Evolutionary conservation across 192 early-diverging fungal genomes (phyloP).

Genomic region (Coemansia sp.): DNA sequence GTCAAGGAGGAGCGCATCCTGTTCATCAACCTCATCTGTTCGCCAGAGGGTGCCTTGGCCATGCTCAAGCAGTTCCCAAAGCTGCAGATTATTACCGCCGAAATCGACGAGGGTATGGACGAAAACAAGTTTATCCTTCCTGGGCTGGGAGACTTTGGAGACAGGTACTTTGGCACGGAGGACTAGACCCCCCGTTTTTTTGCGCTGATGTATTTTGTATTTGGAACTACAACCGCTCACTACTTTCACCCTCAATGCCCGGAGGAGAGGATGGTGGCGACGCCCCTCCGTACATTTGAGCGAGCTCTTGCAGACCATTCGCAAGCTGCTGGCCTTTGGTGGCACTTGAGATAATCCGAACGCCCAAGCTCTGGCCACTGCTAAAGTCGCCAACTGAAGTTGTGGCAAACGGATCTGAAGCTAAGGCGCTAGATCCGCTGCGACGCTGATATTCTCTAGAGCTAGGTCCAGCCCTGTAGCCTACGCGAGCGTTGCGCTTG

Average conservation of each 20-base stretch:
- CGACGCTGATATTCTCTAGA: conserved; percentile 10
- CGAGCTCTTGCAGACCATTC: not conserved
- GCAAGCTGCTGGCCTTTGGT: not conserved
- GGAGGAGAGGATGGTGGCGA: not conserved
- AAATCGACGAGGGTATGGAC: conserved; percentile 80
- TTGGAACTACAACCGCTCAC: too few species aligned
- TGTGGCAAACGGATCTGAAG: conserved; percentile 24
- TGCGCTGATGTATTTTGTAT: not conserved
- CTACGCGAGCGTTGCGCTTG: not conserved
- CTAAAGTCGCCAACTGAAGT: conserved; percentile 3
- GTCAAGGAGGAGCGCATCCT: conserved; percentile 82
- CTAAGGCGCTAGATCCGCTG: not conserved
- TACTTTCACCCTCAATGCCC: not conserved
- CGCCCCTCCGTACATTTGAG: not conserved
- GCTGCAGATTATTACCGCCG: conserved; percentile 84
- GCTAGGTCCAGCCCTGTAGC: not conserved
- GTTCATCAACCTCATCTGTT: conserved; percentile 87
- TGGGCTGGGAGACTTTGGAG: conserved; percentile 90
- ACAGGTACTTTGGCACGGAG: conserved; percentile 83
- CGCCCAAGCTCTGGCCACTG: not conserved
- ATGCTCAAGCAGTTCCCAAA: conserved; percentile 70
- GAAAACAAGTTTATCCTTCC: conserved; percentile 84
- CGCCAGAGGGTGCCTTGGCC: conserved; percentile 78
- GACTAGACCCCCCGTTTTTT: conserved; percentile 16
- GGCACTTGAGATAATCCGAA: not conserved